Percentiles rank a stretch among this genome's conserved stretches.
Evolutionary conservation across 306 rosid genomes (phyloP).

Genomic region (Psophocarpus tetragonolobus): DNA sequence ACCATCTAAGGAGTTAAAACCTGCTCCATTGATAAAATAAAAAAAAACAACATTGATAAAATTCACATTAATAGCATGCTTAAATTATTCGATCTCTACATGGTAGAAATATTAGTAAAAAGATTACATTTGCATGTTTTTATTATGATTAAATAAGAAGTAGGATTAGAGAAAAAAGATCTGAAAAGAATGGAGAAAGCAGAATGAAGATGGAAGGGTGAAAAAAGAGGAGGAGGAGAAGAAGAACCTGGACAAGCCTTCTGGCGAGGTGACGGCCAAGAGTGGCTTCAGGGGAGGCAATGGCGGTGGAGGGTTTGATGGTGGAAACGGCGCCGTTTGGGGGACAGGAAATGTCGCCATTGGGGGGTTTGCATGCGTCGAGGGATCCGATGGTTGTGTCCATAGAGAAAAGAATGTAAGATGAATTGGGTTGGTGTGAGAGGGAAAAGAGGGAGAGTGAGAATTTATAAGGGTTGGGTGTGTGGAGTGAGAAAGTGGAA

Average conservation of each 20-base stretch:
- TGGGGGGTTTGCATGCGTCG: conserved; percentile 15
- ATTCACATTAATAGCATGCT: too few species aligned
- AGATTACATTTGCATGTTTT: too few species aligned
- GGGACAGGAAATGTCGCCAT: conserved; percentile 26
- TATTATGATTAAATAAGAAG: too few species aligned
- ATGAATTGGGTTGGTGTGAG: not conserved
- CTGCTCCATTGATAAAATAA: too few species aligned
- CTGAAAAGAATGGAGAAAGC: too few species aligned
- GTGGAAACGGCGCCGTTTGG: conserved; percentile 33
- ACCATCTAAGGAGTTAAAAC: too few species aligned
- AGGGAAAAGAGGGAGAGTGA: not conserved
- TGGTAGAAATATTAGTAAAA: too few species aligned
- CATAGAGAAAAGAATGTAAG: conserved; percentile 11
- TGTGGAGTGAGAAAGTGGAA: not conserved
- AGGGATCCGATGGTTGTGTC: conserved; percentile 48
- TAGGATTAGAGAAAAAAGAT: too few species aligned
- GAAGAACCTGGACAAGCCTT: conserved; percentile 54
- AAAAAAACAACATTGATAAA: too few species aligned
- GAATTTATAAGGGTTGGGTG: not conserved
- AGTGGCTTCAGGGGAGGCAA: conserved; percentile 36
- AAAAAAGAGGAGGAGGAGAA: too few species aligned
- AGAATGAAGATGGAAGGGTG: too few species aligned
- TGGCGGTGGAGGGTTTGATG: conserved; percentile 32
- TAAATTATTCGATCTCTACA: too few species aligned
- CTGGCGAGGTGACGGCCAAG: conserved; percentile 58